phyloP scores from a whole-genome alignment of 441 rosid species.

The Pelargonium cotyledonis region DNA sequence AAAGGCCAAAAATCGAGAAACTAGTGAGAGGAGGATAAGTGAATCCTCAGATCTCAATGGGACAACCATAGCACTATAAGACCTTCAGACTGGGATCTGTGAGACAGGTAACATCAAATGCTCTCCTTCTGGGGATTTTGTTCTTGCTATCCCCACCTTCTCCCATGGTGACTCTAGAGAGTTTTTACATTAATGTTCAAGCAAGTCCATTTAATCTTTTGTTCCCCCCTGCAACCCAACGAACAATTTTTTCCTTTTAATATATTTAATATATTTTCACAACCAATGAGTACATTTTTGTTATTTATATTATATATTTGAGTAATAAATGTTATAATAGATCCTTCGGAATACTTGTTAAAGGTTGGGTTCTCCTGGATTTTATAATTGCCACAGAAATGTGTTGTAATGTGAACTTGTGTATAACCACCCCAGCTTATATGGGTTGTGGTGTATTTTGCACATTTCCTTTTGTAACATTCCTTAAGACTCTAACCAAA shows the following conservation, averaged over 20 bases:
- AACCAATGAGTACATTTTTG: not conserved
- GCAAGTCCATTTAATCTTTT: not conserved
- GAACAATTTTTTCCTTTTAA: not conserved
- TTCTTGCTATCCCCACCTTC: not conserved
- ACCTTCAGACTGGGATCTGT: not conserved
- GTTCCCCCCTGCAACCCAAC: not conserved
- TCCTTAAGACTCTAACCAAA: not conserved
- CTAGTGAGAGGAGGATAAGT: not conserved
- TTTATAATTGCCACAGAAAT: not conserved
- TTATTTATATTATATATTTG: not conserved
- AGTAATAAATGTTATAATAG: not conserved
- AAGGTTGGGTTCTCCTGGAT: not conserved
- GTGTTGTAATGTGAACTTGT: not conserved
- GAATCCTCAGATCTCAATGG: slow-evolving; percentile 2
- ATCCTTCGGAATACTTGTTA: not conserved
- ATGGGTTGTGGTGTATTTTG: not conserved
- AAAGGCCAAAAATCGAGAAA: not conserved
- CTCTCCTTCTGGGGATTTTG: not conserved
- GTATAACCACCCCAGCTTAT: not conserved
- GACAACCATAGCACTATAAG: not conserved
- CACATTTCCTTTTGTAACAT: not conserved
- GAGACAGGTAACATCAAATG: not conserved
- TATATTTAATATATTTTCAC: not conserved
- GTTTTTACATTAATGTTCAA: not conserved
- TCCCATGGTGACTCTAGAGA: not conserved